These are phyloP conservation scores for Fusarium euwallaceae DNA, from an alignment of 2,329 filamentous ascomycete species.

Conservation along the genomic window DNA sequence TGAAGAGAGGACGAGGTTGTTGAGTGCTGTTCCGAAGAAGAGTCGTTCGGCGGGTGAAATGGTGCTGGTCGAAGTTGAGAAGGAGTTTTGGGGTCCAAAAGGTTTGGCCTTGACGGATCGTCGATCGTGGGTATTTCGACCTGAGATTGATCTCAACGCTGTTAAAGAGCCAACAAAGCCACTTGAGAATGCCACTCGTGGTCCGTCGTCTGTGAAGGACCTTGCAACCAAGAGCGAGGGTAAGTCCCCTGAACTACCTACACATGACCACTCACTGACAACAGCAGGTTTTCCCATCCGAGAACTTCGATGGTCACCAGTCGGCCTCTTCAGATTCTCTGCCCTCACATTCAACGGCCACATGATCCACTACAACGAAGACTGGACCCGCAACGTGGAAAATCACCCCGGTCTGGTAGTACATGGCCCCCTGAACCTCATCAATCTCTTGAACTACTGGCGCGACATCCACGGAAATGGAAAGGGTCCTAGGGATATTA, in stretches of 20 bases:
- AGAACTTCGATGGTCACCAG: conserved; percentile 59
- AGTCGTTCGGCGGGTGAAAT: conserved; percentile 70
- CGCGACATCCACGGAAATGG: conserved; percentile 61
- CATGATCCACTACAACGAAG: conserved; percentile 82
- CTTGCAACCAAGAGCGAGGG: conserved; percentile 18
- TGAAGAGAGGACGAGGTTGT: conserved; percentile 67
- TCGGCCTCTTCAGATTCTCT: conserved; percentile 81
- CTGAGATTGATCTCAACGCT: conserved; percentile 46
- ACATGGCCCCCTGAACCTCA: conserved; percentile 83
- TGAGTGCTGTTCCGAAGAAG: conserved; percentile 67
- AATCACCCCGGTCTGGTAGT: conserved; percentile 80
- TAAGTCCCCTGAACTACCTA: background rate
- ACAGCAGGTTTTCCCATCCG: conserved; percentile 44
- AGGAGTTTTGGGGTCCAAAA: conserved; percentile 65
- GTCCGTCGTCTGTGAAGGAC: conserved; percentile 47
- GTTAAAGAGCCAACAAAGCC: conserved; percentile 35
- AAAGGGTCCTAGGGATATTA: conserved; percentile 56
- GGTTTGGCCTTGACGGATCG: conserved; percentile 68
- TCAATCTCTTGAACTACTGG: conserved; percentile 78
- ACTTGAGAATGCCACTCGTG: conserved; percentile 28
- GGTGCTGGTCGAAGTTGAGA: conserved; percentile 75
- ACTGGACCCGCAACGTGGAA: conserved; percentile 74
- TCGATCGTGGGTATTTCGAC: conserved; percentile 64
- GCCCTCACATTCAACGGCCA: conserved; percentile 90
- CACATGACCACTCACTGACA: background rate